A percentile compares a stretch with the other conserved stretches of the same genome.
These are phyloP conservation scores for Spergularia marina DNA, from an alignment of 148 eudicot genomes.

Conservation along the genomic window DNA sequence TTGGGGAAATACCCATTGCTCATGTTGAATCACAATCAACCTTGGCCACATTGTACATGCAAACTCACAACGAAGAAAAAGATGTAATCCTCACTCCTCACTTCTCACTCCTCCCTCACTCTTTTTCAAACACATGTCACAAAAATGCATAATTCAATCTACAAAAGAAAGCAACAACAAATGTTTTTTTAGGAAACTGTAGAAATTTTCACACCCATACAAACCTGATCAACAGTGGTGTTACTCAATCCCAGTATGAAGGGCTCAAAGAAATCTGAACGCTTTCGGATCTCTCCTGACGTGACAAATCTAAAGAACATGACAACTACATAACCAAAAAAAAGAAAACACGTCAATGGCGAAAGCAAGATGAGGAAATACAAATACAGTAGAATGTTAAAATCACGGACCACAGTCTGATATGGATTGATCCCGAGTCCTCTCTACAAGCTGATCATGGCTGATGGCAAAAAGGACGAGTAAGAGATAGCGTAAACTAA, in stretches of 20 bases:
- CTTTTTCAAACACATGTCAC: no score
- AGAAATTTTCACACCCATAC: conserved; percentile 19
- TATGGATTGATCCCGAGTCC: conserved; percentile 83
- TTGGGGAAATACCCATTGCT: no score
- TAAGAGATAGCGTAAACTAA: conserved; percentile 6
- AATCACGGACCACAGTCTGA: conserved; percentile 83
- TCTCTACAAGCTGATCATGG: conserved; percentile 72
- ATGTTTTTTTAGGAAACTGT: neutral
- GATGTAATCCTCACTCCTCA: no score
- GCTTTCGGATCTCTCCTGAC: conserved; percentile 77
- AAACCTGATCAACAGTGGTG: conserved; percentile 87
- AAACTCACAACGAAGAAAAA: no score
- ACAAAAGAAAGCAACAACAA: neutral
- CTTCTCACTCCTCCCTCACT: no score
- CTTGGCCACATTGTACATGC: no score
- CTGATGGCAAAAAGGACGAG: conserved; percentile 41
- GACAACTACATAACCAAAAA: conserved; percentile 48
- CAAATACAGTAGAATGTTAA: conserved; percentile 4
- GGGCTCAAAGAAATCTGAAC: conserved; percentile 91
- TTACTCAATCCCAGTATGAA: conserved; percentile 84
- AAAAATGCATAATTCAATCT: neutral
- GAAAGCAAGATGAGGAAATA: conserved; percentile 6
- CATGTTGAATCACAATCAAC: no score
- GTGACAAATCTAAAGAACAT: conserved; percentile 98
- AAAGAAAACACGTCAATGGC: conserved; percentile 33